phyloP scores from a whole-genome alignment of 345 rosid genomes.

The Nephelium lappaceum region DNA sequence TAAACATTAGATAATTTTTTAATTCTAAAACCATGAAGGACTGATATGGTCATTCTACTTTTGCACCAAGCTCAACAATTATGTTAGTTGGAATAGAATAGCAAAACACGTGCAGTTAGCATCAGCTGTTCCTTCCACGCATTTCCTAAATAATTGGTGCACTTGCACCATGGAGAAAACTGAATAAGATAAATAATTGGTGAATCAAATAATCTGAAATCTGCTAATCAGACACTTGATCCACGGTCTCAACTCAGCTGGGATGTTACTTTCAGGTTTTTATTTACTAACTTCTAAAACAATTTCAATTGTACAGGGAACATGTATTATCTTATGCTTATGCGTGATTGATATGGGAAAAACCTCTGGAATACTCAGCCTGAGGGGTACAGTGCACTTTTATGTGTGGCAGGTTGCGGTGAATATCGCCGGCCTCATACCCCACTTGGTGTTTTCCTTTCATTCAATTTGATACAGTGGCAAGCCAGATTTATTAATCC shows the following conservation, averaged over 20 bases:
- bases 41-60: too few species aligned
- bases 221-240: neutral
- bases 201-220: neutral
- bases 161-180: neutral
- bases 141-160: neutral
- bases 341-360: neutral
- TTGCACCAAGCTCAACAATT: too few species aligned
- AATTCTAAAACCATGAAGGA: too few species aligned
- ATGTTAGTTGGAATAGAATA: too few species aligned
- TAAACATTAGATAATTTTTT: too few species aligned
- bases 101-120: neutral
- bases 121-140: neutral
- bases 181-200: neutral
- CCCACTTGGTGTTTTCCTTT: neutral
- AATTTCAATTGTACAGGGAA: neutral
- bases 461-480: neutral
- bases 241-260: neutral
- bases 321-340: neutral
- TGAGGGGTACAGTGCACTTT: constrained; percentile 6
- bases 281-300: neutral
- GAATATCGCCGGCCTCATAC: neutral
- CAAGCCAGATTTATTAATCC: neutral
- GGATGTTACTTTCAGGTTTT: neutral
- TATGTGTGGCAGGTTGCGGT: neutral
- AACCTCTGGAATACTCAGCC: constrained; percentile 5